Evolutionary conservation across 371 early-diverging fungal species (phyloP).

Genomic region (Basidiobolus meristosporus): DNA sequence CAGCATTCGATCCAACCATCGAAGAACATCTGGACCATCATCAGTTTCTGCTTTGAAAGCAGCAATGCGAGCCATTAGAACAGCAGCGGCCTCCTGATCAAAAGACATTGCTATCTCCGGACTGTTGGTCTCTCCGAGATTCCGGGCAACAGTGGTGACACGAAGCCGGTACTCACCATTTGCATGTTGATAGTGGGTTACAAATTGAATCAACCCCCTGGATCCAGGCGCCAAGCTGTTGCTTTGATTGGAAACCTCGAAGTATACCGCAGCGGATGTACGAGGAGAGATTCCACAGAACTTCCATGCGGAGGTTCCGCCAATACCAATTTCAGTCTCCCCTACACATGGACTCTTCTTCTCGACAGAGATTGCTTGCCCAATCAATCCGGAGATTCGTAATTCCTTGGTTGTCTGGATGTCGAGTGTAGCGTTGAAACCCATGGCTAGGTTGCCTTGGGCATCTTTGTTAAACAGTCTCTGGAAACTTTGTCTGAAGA

Average conservation of each 20-base stretch:
- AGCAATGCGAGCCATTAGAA: conserved; percentile 96
- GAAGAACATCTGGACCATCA: conserved; percentile 94
- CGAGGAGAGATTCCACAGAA: conserved; percentile 75
- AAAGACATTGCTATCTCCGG: conserved; percentile 85
- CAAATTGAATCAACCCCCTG: conserved; percentile 84
- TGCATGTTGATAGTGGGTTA: conserved; percentile 89
- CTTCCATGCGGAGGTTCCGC: conserved; percentile 88
- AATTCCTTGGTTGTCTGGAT: conserved; percentile 89
- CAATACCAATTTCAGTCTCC: conserved; percentile 95
- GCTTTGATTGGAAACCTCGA: conserved; percentile 86
- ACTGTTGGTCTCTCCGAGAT: conserved; percentile 75
- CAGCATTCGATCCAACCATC: conserved; percentile 98
- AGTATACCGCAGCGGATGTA: conserved; percentile 81
- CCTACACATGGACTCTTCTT: conserved; percentile 85
- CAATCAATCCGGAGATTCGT: conserved; percentile 89
- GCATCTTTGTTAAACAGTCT: conserved; percentile 80
- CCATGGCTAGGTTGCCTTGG: conserved; percentile 78
- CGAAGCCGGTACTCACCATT: conserved; percentile 78
- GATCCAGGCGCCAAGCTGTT: conserved; percentile 68
- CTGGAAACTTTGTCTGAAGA: conserved; percentile 94
- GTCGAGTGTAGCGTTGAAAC: conserved; percentile 95
- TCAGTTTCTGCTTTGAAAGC: conserved; percentile 94
- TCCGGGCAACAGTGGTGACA: conserved; percentile 90
- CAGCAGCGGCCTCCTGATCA: conserved; percentile 98
- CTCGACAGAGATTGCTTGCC: conserved; percentile 77